Conservation (phyloP, 176 grass and related monocot species). For the Rhynchospora tenuis region DNA sequence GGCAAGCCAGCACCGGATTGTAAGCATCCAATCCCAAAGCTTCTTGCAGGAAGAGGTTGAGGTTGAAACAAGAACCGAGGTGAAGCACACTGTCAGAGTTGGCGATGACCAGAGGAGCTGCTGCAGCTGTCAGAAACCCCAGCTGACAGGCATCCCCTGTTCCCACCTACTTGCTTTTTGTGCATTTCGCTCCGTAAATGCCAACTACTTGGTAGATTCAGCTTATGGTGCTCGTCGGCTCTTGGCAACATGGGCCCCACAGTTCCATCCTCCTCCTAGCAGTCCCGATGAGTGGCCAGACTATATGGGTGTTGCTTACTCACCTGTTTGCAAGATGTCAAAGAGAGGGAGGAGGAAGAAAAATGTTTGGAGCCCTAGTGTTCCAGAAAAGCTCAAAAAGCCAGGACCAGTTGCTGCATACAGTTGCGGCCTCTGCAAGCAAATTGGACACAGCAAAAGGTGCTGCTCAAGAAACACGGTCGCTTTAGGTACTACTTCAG, state of each 20-base stretch:
- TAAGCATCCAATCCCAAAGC: background rate
- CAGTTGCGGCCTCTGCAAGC: background rate
- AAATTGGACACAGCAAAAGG: background rate
- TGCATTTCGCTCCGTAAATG: background rate
- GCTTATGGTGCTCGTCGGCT: background rate
- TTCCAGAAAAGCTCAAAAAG: no score
- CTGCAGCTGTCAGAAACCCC: constrained; percentile 1
- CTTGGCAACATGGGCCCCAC: background rate
- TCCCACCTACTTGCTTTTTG: constrained; percentile 4
- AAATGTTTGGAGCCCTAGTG: background rate
- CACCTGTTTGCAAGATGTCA: background rate
- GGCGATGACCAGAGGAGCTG: constrained; percentile 2
- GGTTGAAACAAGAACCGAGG: constrained; percentile 2
- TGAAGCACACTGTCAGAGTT: background rate
- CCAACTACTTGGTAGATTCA: background rate
- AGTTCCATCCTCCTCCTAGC: background rate
- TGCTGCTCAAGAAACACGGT: background rate
- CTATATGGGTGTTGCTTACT: background rate
- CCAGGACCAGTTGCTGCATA: background rate
- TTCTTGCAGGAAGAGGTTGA: background rate
- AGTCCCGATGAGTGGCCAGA: constrained; percentile 9
- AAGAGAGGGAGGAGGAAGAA: background rate
- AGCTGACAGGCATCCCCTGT: constrained; percentile 11
- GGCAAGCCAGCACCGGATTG: background rate
- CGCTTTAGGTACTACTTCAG: background rate